phyloP scores from a whole-genome alignment of 805 yeast genomes.

The Hemisphaericaspora nanyangensis region DNA sequence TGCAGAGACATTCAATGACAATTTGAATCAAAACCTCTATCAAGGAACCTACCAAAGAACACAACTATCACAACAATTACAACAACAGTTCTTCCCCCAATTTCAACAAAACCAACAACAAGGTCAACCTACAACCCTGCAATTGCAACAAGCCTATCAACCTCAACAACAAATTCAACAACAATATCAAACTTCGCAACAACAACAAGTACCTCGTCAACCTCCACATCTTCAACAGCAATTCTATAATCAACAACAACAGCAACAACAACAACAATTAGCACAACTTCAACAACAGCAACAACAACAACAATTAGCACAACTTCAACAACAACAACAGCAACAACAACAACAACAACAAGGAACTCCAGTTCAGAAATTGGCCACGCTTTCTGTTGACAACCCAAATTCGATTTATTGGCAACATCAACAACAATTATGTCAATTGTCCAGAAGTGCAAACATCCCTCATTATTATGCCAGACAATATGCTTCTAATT shows the following conservation, averaged over 20 bases:
- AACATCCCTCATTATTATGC: conserved; percentile 79
- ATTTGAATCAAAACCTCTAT: conserved; percentile 14
- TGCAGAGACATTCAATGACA: conserved; percentile 14
- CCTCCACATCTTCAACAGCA: conserved; percentile 27
- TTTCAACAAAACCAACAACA: conserved; percentile 17
- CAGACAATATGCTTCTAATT: conserved; percentile 70
- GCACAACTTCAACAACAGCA: conserved; percentile 24
- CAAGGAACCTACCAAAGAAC: conserved; percentile 20
- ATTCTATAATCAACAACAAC: conserved; percentile 16
- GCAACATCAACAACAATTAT: conserved; percentile 77
- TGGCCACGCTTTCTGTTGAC: conserved; percentile 20
- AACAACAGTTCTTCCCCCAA: conserved; percentile 20
- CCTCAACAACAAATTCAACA: conserved; percentile 19
- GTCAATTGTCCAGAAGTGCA: conserved; percentile 62
- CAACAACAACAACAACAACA: conserved; percentile 15
- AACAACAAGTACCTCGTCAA: conserved; percentile 16
- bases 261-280: conserved; percentile 19
- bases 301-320: conserved; percentile 19
- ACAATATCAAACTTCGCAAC: conserved; percentile 17
- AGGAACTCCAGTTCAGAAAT: conserved; percentile 20
- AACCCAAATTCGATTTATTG: conserved; percentile 51
- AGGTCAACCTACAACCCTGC: conserved; percentile 18
- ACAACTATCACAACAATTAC: conserved; percentile 18
- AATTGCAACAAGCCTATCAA: conserved; percentile 18
- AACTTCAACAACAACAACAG: conserved; percentile 18